These are phyloP conservation scores for Fonsecaea monophora DNA, from an alignment of 2,329 filamentous ascomycete genomes.

Conservation along the genomic window DNA sequence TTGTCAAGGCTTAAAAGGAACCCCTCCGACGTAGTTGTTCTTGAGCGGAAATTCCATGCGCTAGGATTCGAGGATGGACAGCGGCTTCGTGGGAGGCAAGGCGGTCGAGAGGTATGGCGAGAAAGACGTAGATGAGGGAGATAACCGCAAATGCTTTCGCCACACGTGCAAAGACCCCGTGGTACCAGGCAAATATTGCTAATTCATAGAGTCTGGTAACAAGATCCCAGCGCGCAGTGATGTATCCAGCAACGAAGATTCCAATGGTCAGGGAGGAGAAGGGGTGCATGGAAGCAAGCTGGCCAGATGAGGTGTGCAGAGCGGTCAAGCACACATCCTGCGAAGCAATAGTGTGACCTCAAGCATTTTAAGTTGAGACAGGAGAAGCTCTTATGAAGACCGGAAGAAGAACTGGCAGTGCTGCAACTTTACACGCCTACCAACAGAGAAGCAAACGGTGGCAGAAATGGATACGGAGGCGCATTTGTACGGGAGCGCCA, in stretches of 20 bases:
- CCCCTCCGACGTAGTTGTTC: constrained; percentile 94
- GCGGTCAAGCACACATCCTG: constrained; percentile 8
- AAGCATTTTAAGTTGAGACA: neutral
- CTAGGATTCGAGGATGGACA: constrained; percentile 77
- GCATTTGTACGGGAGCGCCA: neutral
- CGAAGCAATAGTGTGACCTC: neutral
- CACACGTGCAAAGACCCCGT: constrained; percentile 92
- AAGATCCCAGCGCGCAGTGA: constrained; percentile 98
- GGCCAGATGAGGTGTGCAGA: neutral
- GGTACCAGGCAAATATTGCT: constrained; percentile 95
- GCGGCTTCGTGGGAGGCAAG: constrained; percentile 78
- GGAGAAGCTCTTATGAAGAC: neutral
- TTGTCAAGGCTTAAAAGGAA: constrained; percentile 74
- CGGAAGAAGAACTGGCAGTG: neutral
- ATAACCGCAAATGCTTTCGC: constrained; percentile 84
- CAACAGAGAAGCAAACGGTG: neutral
- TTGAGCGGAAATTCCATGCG: constrained; percentile 85
- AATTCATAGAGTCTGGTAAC: constrained; percentile 97
- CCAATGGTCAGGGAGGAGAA: constrained; percentile 94
- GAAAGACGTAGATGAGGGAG: constrained; percentile 80
- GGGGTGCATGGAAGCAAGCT: constrained; percentile 75
- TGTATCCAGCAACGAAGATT: constrained; percentile 99
- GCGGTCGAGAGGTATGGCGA: constrained; percentile 83
- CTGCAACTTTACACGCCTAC: neutral
- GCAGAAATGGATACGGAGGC: neutral